phyloP scores from a whole-genome alignment of 768 basidiomycete genomes.

The Hericium alpestre region DNA sequence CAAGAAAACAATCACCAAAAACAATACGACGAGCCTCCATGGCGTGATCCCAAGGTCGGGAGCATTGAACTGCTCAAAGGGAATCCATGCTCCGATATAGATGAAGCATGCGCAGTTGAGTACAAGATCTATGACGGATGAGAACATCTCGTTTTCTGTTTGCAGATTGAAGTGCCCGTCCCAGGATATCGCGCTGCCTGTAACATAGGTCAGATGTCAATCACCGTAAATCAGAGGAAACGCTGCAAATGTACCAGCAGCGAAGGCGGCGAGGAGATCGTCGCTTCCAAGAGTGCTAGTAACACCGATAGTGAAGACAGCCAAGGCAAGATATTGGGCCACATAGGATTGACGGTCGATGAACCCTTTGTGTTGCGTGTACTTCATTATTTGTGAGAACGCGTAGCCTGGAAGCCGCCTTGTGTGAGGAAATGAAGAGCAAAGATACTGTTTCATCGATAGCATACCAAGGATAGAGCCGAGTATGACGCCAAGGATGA shows the following conservation, averaged over 20 bases:
- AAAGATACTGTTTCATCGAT: not conserved
- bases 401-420: constrained; percentile 32
- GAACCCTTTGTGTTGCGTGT: constrained; percentile 48
- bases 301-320: constrained; percentile 69
- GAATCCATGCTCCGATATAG: constrained; percentile 86
- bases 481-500: constrained; percentile 60
- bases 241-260: constrained; percentile 40
- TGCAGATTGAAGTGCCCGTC: constrained; percentile 75
- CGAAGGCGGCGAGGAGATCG: constrained; percentile 84
- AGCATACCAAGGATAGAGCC: constrained; percentile 43
- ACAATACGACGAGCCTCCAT: constrained; percentile 64
- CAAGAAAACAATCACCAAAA: constrained; percentile 57
- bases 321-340: constrained; percentile 69
- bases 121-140: constrained; percentile 83
- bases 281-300: constrained; percentile 75
- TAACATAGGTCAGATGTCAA: not conserved
- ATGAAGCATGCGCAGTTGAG: constrained; percentile 74
- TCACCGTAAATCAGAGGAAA: not conserved
- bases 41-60: constrained; percentile 52
- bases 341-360: constrained; percentile 81
- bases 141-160: constrained; percentile 78
- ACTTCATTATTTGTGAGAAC: constrained; percentile 67
- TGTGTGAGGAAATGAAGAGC: not conserved
- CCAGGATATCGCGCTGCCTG: constrained; percentile 87
- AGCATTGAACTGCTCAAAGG: constrained; percentile 47